These are phyloP conservation scores for Polymyxa betae DNA, from an alignment of 208 protist genomes.

Conservation along the genomic window DNA sequence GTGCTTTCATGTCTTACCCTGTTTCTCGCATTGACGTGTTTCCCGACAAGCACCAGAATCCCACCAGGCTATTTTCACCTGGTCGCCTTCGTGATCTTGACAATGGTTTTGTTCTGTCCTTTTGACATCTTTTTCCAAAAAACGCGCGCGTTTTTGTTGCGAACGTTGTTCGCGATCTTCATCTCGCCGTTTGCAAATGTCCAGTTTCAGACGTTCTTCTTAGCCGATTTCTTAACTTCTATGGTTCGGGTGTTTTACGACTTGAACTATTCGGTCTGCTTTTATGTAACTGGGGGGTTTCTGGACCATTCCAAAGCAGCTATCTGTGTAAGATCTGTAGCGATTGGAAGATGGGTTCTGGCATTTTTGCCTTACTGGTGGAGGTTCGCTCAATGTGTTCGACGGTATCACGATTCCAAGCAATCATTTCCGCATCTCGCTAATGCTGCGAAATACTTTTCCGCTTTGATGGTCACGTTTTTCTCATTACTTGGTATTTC, in stretches of 20 bases:
- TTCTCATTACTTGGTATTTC: slow-evolving; percentile 5
- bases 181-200: not conserved
- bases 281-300: slow-evolving; percentile 28
- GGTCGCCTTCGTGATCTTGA: not conserved
- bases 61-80: not conserved
- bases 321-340: not conserved
- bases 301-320: not conserved
- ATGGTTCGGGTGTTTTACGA: slow-evolving; percentile 34
- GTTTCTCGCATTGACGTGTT: not conserved
- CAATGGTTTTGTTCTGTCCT: slow-evolving; percentile 4
- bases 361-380: slow-evolving; percentile 49
- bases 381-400: slow-evolving; percentile 6
- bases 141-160: not conserved
- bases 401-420: not conserved
- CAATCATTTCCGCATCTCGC: slow-evolving; percentile 18
- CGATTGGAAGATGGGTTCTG: not conserved
- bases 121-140: not conserved
- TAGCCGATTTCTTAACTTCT: slow-evolving; percentile 38
- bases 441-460: not conserved
- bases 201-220: slow-evolving; percentile 22
- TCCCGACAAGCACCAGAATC: not conserved
- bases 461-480: slow-evolving; percentile 30
- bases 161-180: slow-evolving; percentile 5
- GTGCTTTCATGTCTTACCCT: slow-evolving; percentile 4
- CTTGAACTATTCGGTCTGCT: slow-evolving; percentile 37